phyloP scores from a whole-genome alignment of 73 alveolate species.

The Paramecium octaurelia region DNA sequence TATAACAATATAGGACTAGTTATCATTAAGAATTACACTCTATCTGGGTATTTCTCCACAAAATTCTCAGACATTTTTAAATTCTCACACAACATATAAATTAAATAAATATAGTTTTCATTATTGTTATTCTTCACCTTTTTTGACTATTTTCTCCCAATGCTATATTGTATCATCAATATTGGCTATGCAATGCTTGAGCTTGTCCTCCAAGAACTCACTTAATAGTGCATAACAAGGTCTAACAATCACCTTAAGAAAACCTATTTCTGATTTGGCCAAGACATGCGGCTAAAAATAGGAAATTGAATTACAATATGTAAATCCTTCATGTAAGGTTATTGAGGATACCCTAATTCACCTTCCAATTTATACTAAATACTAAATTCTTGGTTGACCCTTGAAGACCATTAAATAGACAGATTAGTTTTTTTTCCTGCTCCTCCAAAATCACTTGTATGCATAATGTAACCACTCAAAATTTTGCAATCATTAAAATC shows the following conservation, averaged over 20 bases:
- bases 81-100: slow-evolving; percentile 18
- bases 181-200: slow-evolving; percentile 3
- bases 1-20: slow-evolving; percentile 12
- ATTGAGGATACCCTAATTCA: slow-evolving; percentile 32
- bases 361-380: slow-evolving; percentile 32
- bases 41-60: slow-evolving; percentile 37
- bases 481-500: slow-evolving; percentile 51
- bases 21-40: not conserved
- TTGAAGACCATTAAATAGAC: slow-evolving; percentile 23
- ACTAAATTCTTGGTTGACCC: slow-evolving; percentile 54
- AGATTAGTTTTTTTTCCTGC: slow-evolving; percentile 24
- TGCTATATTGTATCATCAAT: slow-evolving; percentile 30
- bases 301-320: not conserved
- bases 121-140: not conserved
- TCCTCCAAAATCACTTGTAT: slow-evolving; percentile 55
- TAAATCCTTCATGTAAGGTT: slow-evolving; percentile 56
- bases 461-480: slow-evolving; percentile 48
- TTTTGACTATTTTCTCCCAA: slow-evolving; percentile 23
- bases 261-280: slow-evolving; percentile 48
- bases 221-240: not conserved
- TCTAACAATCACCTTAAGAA: slow-evolving; percentile 26
- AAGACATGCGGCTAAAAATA: not conserved
- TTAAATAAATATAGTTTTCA: not conserved
- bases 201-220: not conserved
- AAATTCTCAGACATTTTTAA: not conserved